Percentiles rank a stretch among this genome's conserved stretches.
Conservation (phyloP, 805 yeast genomes). For the Monosporozyma aerobia region DNA sequence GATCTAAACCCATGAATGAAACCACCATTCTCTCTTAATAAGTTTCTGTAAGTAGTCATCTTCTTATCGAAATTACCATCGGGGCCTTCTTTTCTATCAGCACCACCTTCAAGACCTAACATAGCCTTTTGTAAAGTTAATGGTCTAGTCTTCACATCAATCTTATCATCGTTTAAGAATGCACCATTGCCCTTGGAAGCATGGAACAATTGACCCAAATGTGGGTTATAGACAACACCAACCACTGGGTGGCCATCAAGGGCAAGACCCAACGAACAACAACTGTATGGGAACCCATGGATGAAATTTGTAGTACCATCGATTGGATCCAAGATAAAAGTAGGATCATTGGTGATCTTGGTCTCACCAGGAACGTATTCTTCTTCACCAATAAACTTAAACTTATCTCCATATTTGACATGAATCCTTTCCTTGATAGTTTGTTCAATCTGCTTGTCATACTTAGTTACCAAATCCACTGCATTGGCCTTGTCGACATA, state of each 20-base stretch:
- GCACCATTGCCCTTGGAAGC: constrained; percentile 52
- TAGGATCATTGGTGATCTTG: constrained; percentile 41
- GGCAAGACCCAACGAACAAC: constrained; percentile 53
- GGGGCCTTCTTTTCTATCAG: constrained; percentile 47
- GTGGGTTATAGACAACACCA: constrained; percentile 63
- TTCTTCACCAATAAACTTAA: constrained; percentile 54
- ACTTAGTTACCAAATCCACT: constrained; percentile 54
- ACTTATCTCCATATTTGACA: constrained; percentile 38
- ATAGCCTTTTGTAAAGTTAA: constrained; percentile 43
- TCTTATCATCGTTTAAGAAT: constrained; percentile 36
- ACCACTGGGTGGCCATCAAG: constrained; percentile 40
- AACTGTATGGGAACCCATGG: constrained; percentile 52
- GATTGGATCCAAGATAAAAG: constrained; percentile 57
- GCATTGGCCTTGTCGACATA: constrained; percentile 52
- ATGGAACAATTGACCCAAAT: constrained; percentile 41
- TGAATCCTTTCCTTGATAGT: constrained; percentile 26
- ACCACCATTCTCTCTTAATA: constrained; percentile 43
- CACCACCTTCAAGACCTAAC: constrained; percentile 53
- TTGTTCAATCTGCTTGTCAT: constrained; percentile 47
- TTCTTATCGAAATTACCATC: constrained; percentile 44
- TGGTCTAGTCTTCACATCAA: constrained; percentile 28
- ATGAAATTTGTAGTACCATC: constrained; percentile 61
- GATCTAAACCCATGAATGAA: constrained; percentile 54
- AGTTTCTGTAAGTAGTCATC: constrained; percentile 37
- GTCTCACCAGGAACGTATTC: constrained; percentile 43